Conservation (phyloP, 768 basidiomycete genomes). For the Boletus rubropictus region DNA sequence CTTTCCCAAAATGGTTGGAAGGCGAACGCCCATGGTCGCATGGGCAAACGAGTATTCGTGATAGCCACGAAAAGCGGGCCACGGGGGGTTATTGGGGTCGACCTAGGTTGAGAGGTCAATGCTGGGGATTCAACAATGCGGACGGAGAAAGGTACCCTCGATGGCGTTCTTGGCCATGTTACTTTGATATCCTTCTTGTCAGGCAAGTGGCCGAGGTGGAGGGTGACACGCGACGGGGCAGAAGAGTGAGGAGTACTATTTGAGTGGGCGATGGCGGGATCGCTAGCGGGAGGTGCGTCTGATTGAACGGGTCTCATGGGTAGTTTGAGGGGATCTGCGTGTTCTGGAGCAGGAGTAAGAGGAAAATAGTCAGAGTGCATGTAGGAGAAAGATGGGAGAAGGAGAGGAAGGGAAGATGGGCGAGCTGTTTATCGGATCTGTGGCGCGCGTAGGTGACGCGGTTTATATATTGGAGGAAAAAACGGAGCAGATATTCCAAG, state of each 20-base stretch:
- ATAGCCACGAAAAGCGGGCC: slow-evolving; percentile 76
- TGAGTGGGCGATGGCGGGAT: background rate
- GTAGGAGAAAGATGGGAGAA: background rate
- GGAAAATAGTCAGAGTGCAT: slow-evolving; percentile 23
- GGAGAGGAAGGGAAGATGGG: background rate
- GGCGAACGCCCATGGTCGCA: slow-evolving; percentile 93
- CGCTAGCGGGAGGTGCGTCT: background rate
- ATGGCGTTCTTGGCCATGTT: slow-evolving; percentile 70
- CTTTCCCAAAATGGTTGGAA: slow-evolving; percentile 93
- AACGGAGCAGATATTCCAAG: slow-evolving; percentile 10
- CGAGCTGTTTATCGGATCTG: slow-evolving; percentile 8
- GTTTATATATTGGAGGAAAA: slow-evolving; percentile 24
- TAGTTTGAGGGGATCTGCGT: background rate
- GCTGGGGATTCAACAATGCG: background rate
- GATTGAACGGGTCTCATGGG: slow-evolving; percentile 3
- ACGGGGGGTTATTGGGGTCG: slow-evolving; percentile 80
- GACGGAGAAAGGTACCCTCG: slow-evolving; percentile 41
- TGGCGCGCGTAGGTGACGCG: background rate
- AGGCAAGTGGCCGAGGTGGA: slow-evolving; percentile 70
- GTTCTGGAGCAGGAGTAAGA: slow-evolving; percentile 27
- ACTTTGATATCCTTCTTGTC: slow-evolving; percentile 68
- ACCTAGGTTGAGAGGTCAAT: slow-evolving; percentile 38
- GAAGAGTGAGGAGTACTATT: slow-evolving; percentile 16
- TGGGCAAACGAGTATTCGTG: slow-evolving; percentile 80
- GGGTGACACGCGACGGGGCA: slow-evolving; percentile 55